Conservation (phyloP, 148 eudicot genomes). For the Talinum fruticosum region DNA sequence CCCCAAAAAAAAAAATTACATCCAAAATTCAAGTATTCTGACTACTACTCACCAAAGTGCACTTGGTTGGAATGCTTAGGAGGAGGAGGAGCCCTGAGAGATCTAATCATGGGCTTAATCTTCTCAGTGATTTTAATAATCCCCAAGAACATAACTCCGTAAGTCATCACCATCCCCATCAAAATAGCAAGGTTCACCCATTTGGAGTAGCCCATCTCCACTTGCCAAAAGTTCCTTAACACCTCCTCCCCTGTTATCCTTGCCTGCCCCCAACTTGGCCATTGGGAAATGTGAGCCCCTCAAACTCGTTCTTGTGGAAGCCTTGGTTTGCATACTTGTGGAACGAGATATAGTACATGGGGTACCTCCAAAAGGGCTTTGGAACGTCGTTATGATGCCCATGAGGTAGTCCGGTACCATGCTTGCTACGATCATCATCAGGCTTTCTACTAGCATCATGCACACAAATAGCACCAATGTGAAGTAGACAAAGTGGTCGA, state of each 20-base stretch:
- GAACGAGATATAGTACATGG: constrained; percentile 46
- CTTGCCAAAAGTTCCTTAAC: constrained; percentile 51
- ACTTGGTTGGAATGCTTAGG: constrained; percentile 15
- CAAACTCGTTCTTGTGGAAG: constrained; percentile 49
- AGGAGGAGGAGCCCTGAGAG: constrained; percentile 11
- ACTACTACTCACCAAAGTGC: no score
- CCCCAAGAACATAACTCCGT: constrained; percentile 53
- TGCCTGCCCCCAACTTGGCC: constrained; percentile 14
- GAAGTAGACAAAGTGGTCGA: constrained; percentile 41
- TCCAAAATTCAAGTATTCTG: no score
- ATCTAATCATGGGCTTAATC: constrained; percentile 33
- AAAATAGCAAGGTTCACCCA: constrained; percentile 60
- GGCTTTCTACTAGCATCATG: constrained; percentile 54
- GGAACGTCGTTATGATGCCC: constrained; percentile 66
- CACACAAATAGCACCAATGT: constrained; percentile 32
- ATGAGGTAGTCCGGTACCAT: constrained; percentile 50
- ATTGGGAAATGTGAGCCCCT: constrained; percentile 47
- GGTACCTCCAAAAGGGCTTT: constrained; percentile 51
- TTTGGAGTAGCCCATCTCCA: constrained; percentile 60
- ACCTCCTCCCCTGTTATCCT: constrained; percentile 44
- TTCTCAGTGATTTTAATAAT: constrained; percentile 42
- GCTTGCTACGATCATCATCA: constrained; percentile 60
- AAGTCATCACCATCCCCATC: constrained; percentile 56
- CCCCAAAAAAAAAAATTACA: no score
- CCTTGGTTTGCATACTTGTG: constrained; percentile 51